Percentiles rank a stretch among this genome's conserved stretches.
These are phyloP conservation scores for Blastocystis sp. DNA, from an alignment of 352 stramenopile species.

Conservation along the genomic window DNA sequence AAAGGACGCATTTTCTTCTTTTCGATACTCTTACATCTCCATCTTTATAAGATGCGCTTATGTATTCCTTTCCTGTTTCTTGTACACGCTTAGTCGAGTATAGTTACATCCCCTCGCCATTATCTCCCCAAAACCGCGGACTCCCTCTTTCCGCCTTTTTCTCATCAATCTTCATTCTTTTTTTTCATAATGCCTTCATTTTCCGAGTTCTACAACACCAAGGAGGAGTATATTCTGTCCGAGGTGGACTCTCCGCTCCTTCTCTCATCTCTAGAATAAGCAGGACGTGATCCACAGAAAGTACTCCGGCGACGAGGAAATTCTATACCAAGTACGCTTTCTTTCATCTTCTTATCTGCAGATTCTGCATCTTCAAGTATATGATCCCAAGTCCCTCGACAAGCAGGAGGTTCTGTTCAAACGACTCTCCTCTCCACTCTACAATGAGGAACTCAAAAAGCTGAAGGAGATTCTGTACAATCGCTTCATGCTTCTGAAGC, in stretches of 20 bases:
- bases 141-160: too few relatives aligned
- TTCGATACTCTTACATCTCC: too few relatives aligned
- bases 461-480: background rate
- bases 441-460: background rate
- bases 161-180: too few relatives aligned
- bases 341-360: background rate
- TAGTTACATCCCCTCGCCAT: too few relatives aligned
- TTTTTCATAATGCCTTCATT: background rate
- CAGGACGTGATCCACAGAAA: background rate
- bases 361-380: slow-evolving; percentile 32
- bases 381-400: background rate
- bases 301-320: background rate
- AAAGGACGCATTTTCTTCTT: too few relatives aligned
- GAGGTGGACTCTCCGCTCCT: background rate
- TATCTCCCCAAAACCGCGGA: too few relatives aligned
- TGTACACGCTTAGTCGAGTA: too few relatives aligned
- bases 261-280: background rate
- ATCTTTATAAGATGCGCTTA: too few relatives aligned
- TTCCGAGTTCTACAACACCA: background rate
- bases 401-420: background rate
- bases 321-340: background rate
- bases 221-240: slow-evolving; percentile 31
- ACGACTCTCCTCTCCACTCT: too few relatives aligned
- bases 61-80: too few relatives aligned
- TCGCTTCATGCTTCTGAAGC: background rate